Evolutionary conservation across 1,284 basidiomycete species (phyloP).

Genomic region (Exobasidium cylindrosporum): DNA sequence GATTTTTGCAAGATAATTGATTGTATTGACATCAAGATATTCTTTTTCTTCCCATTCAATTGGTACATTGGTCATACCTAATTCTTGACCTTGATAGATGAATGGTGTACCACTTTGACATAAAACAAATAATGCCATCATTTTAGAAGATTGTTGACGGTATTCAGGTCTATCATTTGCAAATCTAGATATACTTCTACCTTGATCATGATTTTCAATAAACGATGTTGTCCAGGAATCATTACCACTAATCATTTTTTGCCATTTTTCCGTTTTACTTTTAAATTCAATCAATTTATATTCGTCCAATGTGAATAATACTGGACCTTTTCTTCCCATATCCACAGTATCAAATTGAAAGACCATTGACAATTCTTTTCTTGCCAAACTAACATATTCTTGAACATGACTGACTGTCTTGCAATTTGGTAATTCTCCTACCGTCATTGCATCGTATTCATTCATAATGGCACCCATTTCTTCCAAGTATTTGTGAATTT

Average conservation of each 20-base stretch:
- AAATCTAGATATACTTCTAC: conserved; percentile 64
- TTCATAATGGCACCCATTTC: conserved; percentile 65
- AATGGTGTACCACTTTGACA: conserved; percentile 68
- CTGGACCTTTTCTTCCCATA: conserved; percentile 54
- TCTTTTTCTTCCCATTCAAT: conserved; percentile 68
- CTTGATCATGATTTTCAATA: conserved; percentile 68
- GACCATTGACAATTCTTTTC: conserved; percentile 62
- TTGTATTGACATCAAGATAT: conserved; percentile 66
- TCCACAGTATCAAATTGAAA: conserved; percentile 69
- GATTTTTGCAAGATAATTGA: conserved; percentile 35
- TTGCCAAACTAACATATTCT: conserved; percentile 64
- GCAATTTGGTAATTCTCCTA: conserved; percentile 62
- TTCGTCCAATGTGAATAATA: conserved; percentile 56
- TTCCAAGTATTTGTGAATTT: conserved; percentile 67
- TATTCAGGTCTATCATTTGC: conserved; percentile 60
- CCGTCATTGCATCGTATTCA: conserved; percentile 63
- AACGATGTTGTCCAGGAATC: conserved; percentile 41
- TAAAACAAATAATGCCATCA: conserved; percentile 66
- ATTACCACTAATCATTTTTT: conserved; percentile 52
- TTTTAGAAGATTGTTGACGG: conserved; percentile 64
- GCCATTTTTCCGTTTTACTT: conserved; percentile 63
- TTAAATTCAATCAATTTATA: conserved; percentile 61
- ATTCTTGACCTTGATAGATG: conserved; percentile 66
- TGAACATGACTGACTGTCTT: conserved; percentile 61
- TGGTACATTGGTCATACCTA: conserved; percentile 70